Evolutionary conservation across 371 early-diverging fungal genomes (phyloP).

Genomic region (Blakeslea trispora): DNA sequence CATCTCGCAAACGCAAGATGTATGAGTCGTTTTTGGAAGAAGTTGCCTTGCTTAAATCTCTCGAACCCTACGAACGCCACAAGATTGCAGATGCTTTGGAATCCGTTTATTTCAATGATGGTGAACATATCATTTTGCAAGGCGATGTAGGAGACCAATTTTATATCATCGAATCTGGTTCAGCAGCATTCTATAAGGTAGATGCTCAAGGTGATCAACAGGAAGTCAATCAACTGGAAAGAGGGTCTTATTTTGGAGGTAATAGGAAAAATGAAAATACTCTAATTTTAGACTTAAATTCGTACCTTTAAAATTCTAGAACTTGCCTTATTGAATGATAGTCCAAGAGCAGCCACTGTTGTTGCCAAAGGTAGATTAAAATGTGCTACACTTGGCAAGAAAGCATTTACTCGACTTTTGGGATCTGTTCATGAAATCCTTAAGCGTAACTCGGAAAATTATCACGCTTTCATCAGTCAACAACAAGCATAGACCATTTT

Average conservation of each 20-base stretch:
- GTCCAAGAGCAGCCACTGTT: conserved; percentile 88
- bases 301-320: conserved; percentile 48
- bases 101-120: conserved; percentile 65
- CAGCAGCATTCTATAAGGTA: conserved; percentile 53
- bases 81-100: conserved; percentile 86
- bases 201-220: conserved; percentile 73
- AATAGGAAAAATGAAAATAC: conserved; percentile 12
- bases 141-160: conserved; percentile 69
- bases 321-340: conserved; percentile 85
- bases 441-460: conserved; percentile 84
- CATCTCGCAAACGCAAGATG: conserved; percentile 69
- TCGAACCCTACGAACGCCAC: conserved; percentile 73
- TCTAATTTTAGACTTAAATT: not conserved
- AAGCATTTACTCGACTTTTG: conserved; percentile 87
- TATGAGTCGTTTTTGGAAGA: conserved; percentile 79
- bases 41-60: conserved; percentile 62
- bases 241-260: conserved; percentile 98
- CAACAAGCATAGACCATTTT: conserved; percentile 3
- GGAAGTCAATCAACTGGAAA: conserved; percentile 71
- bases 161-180: conserved; percentile 86
- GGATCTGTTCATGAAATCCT: conserved; percentile 91
- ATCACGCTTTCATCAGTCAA: conserved; percentile 46
- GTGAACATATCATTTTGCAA: conserved; percentile 67
- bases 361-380: conserved; percentile 82
- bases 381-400: conserved; percentile 87